Evolutionary conservation across 1,284 basidiomycete species (phyloP), one percentile per base, ranked within the genome.

Genomic region (Amylostereum areolatum): DNA sequence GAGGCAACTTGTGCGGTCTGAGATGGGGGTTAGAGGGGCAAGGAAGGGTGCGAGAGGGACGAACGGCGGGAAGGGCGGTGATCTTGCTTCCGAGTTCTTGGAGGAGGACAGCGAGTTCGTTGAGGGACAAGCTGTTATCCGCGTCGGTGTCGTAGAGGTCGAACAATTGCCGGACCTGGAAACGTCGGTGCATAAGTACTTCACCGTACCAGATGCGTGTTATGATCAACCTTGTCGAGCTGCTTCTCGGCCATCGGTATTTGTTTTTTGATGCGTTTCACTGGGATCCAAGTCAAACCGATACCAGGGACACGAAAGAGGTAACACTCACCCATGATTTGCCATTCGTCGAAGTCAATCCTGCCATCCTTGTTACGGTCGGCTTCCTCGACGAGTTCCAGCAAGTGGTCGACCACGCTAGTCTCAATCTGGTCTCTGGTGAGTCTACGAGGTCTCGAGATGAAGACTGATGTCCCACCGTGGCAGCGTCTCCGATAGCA

Each of bases 1-100:
- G 86, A 77, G 41, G 94, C 94, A 27, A 97, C 94, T 75, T 97
- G 94, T 2, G 94, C 93, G 24, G 94, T 96, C 89, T 90, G 57
- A 32, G 40, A 12, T 33, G 51, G 47, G 52, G 31, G 50, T 34
- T 5, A 48, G 34, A 30, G 29, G n/a, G 18, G 18, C 18, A n/a
- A 11, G 43, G 29, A 24, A 37, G 8, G 33, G 32, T 30, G 25
- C 30, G 24, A 33, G 37, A 12, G 48, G 39, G 24, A 71, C 85
- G 51, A 58, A 92, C 83, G n/a, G 97, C 94, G 18, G 97, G 97
- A 43, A 98, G 73, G 3, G 90, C 80, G 1, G 96, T 99, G 59
- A 97, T 89, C 69, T 91, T 92, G 63, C 85, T 91, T 32, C 89
- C 87, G 50, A 98, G 77, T 56, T 89, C 85, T 63, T 92, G 78